These are phyloP conservation scores for Nakazawaea sp. DNA, from an alignment of 805 yeast species.

Conservation along the genomic window DNA sequence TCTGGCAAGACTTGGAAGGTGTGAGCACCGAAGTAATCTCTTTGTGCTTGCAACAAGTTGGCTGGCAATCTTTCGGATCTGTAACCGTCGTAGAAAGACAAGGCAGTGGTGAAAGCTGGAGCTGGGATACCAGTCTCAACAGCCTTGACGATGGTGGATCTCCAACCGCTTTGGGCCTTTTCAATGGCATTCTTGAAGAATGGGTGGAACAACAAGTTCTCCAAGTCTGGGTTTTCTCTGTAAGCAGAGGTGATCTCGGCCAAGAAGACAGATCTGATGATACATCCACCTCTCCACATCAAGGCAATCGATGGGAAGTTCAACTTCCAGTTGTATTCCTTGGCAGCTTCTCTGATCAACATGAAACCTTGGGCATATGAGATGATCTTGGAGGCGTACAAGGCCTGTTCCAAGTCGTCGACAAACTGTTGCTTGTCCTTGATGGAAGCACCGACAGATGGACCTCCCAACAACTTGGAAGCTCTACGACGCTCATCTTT, in stretches of 20 bases:
- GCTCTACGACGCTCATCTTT: slow-evolving; percentile 90
- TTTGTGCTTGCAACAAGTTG: slow-evolving; percentile 97
- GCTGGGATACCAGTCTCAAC: slow-evolving; percentile 88
- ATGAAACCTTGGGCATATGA: slow-evolving; percentile 99
- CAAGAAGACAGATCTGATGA: slow-evolving; percentile 96
- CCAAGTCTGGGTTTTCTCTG: slow-evolving; percentile 88
- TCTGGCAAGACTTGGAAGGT: slow-evolving; percentile 95
- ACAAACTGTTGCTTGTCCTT: slow-evolving; percentile 79
- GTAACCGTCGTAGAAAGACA: slow-evolving; percentile 98
- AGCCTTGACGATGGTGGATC: slow-evolving; percentile 76
- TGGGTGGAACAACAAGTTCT: slow-evolving; percentile 91
- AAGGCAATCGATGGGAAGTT: slow-evolving; percentile 98
- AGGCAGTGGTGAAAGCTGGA: slow-evolving; percentile 96
- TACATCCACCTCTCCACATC: slow-evolving; percentile 99
- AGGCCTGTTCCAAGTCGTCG: slow-evolving; percentile 95
- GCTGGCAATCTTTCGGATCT: slow-evolving; percentile 95
- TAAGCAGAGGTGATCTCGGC: slow-evolving; percentile 96
- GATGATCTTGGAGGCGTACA: slow-evolving; percentile 96
- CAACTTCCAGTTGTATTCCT: slow-evolving; percentile 93
- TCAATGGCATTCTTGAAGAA: slow-evolving; percentile 88
- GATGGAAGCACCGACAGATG: slow-evolving; percentile 55
- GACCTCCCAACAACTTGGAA: slow-evolving; percentile 73
- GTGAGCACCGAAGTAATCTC: slow-evolving; percentile 99
- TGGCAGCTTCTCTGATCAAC: slow-evolving; percentile 97
- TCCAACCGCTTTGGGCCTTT: slow-evolving; percentile 96